Evolutionary conservation across 495 filamentous ascomycete genomes (phyloP), one percentile per base, ranked within the genome.

Genomic region (Bombardia bombarda): DNA sequence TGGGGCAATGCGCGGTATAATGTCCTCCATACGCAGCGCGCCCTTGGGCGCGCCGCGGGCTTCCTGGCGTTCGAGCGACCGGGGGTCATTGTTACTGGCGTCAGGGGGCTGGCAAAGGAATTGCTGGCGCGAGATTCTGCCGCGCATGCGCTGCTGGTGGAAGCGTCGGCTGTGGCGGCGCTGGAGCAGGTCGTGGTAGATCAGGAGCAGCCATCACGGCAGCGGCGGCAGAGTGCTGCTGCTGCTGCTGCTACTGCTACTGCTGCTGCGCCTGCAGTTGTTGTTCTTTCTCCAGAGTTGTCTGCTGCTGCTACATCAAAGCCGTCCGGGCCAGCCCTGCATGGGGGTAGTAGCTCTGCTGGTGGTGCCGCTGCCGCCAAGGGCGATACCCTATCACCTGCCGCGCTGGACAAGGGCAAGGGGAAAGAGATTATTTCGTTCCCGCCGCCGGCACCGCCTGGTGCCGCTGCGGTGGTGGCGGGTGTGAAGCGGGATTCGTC

Each of bases 31-130:
- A 52, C 60, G 3, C 53, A 63, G 42, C 58, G 68, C 7, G 53
- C 32, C 43, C 1, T 23, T 18, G 25, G 68, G 57, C 14, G 57
- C 24, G 17, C 38, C 55, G 2, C 64, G 7, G 19, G 67, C 0
- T 45, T 73, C 20, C 34, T 69, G n/a, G 56, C 63, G 3, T 73
- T 66, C 56, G 66, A 69, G 38, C 52, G 57, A 21, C 62, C 62
- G 0, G 65, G 68, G 28, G 46, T 68, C 10, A 56, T 75, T 14
- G 50, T 53, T 4, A 37, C 49, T 6, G 70, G 72, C 1, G 55
- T 66, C 17, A 49, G 60, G 21, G 60, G 56, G 7, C 42, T 75
- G 12, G 64, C 67, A 13, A 52, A 43, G 34, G 62, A 48, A 17
- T 47, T 73, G 9, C 18, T 64, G 22, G n/a, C n/a, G n/a, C n/a